Evolutionary conservation across 768 basidiomycete species (phyloP), one percentile per base, ranked within the genome.

Genomic region (Xerocomellus intermedius): DNA sequence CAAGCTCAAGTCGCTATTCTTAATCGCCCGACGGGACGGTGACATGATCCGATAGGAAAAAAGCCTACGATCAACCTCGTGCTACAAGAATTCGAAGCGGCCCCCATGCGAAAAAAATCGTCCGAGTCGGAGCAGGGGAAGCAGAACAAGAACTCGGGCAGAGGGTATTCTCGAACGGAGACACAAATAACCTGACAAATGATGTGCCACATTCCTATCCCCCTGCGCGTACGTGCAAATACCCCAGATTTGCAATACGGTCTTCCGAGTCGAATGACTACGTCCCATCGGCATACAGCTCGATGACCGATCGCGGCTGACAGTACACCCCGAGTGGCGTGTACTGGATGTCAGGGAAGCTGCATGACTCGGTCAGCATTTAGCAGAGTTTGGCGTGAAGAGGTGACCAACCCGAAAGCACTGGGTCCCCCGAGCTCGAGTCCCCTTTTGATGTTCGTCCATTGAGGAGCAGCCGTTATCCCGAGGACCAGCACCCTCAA

Each of bases 401-500:
- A 13, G 33, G 24, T 21, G 45, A 70, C 69, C 9, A 48, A 82
- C 78, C 79, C 82, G 48, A 85, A 85, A 2, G 81, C 81, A 16
- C 64, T 51, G 0, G 83, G 81, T 1, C 80, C 83, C 1, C 83
- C 84, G 6, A 76, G 67, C 35, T 71, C 74, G 30, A 85, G 66
- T 0, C 83, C 84, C 50, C 74, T 69, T 21, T 69, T 60, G 2
- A 82, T 81, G 21, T 74, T 52, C 60, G 79, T 84, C 74, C 84
- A 81, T n/a, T 79, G 78, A 37, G 82, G 81, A 0, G 78, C 76
- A 22, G 79, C 81, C 28, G 74, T 72, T 12, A 76, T 68, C 13
- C 70, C 75, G 56, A 76, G 63, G 63, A 84, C 82, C 28, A 81
- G 74, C 26, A 84, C 84, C n/a, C 81, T 75, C 35, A 83, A 66